Base-by-base conservation (phyloP, 2,329 filamentous ascomycete genomes). In the Paecilomyces sp. region DNA sequence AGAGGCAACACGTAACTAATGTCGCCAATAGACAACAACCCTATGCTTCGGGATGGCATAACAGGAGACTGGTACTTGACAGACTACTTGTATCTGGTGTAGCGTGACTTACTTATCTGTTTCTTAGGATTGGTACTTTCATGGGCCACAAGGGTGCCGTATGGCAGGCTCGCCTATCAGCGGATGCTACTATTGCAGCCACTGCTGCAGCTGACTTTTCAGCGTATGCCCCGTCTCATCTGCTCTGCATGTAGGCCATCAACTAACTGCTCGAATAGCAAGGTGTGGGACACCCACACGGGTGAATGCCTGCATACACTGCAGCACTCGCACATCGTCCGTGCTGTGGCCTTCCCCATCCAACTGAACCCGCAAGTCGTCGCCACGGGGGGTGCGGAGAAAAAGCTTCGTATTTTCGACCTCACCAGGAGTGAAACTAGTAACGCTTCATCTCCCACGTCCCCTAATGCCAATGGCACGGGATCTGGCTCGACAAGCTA, bases 71-170 rank as follows among this genome's bases (percentile, higher is more conserved):
- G 92, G 90, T 90, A 80, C 61, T 81, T 66, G 28, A 28, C 25
- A 33, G 3, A 28, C 25, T 28, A 4, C 50, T 50, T 7, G 12
- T 55, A 47, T 25, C 51, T 55, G 52, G 22, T 50, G 28, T 34
- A 36, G 51, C 41, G 8, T 12, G 36, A 24, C 3, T 47, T 52
- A 50, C 60, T 64, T 63, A 68, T 54, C 30, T 57, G 4, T 18
- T 22, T 68, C 54, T 12, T 60, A 85, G 84, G 90, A 97, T 97
- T 67, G 94, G 94, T 55, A 97, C 94, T 41, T 97, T 97, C 73
- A 88, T 99, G 69, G 94, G 94, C 50, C 94, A 99, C 80, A 97
- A 99, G 78, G 94, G 94, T 63, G 94, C 94, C 41, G 93, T 97
- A 61, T 99, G 94, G 92, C 92, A 97, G 79, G 91, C 92, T 58